Percentiles rank a stretch among this genome's conserved stretches.
phyloP scores from a whole-genome alignment of 495 filamentous ascomycete genomes.

The Penicillium daleae region DNA sequence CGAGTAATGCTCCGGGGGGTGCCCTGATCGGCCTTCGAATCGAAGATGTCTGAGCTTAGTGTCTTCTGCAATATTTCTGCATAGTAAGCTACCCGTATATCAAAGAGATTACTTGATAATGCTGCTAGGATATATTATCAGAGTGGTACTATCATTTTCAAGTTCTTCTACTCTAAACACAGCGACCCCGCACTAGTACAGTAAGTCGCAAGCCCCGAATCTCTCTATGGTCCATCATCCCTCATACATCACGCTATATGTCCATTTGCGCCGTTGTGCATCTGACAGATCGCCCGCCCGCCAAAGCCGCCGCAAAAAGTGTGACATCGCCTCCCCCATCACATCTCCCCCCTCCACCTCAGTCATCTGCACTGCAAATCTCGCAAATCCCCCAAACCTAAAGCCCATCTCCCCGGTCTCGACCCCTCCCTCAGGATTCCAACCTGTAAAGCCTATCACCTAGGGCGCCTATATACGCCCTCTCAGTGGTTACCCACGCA shows the following conservation, averaged over 20 bases:
- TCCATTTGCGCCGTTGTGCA: constrained; percentile 9
- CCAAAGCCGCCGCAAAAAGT: constrained; percentile 1
- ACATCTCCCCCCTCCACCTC: constrained; percentile 3
- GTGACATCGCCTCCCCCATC: constrained; percentile 18
- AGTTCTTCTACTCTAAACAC: not conserved
- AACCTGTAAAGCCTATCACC: not conserved
- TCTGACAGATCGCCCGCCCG: constrained; percentile 24
- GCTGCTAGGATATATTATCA: not conserved
- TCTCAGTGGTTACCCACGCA: constrained; percentile 7
- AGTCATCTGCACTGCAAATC: constrained; percentile 23
- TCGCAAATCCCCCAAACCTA: constrained; percentile 7
- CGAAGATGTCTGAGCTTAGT: not conserved
- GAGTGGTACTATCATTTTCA: not conserved
- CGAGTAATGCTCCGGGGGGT: constrained; percentile 17
- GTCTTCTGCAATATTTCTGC: no score
- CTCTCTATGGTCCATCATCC: not conserved
- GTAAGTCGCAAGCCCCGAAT: not conserved
- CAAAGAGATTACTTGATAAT: not conserved
- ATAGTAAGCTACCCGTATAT: not conserved
- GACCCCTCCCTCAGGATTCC: not conserved
- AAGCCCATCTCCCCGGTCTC: not conserved
- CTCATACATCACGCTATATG: not conserved
- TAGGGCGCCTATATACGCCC: not conserved
- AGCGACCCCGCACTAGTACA: not conserved
- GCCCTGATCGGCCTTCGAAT: constrained; percentile 22